Evolutionary conservation across 139 green algal species (phyloP).

Genomic region (Mesotaenium endlicherianum): DNA sequence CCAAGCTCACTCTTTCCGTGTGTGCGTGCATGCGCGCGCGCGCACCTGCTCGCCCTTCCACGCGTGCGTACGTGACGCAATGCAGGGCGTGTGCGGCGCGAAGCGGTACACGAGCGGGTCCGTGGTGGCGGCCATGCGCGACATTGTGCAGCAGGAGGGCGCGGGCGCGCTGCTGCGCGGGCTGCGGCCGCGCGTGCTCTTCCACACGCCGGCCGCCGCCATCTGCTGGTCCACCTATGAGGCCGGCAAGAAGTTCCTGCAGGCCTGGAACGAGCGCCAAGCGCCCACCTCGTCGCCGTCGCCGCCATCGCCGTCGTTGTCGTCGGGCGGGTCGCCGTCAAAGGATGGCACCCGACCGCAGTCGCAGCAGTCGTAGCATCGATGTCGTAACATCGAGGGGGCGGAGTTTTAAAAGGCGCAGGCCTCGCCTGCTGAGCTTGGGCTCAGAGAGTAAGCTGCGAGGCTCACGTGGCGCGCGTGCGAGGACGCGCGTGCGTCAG

Average conservation of each 20-base stretch:
- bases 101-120: constrained; percentile 26
- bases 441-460: neutral
- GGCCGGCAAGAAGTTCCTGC: constrained; percentile 68
- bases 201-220: constrained; percentile 88
- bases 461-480: too few species aligned
- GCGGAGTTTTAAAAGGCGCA: neutral
- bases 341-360: neutral
- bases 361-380: neutral
- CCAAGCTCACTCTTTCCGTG: too few species aligned
- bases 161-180: constrained; percentile 72
- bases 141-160: constrained; percentile 82
- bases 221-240: constrained; percentile 97
- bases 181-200: constrained; percentile 82
- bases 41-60: too few species aligned
- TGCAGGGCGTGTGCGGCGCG: constrained; percentile 29
- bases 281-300: neutral
- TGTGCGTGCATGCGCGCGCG: too few species aligned
- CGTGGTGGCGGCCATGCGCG: constrained; percentile 49
- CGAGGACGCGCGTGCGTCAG: too few species aligned
- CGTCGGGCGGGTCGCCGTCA: neutral
- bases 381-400: neutral
- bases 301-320: neutral
- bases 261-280: neutral
- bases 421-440: neutral
- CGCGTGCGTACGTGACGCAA: neutral